phyloP scores from a whole-genome alignment of 2,329 filamentous ascomycete genomes.

The Epichloe sp. region DNA sequence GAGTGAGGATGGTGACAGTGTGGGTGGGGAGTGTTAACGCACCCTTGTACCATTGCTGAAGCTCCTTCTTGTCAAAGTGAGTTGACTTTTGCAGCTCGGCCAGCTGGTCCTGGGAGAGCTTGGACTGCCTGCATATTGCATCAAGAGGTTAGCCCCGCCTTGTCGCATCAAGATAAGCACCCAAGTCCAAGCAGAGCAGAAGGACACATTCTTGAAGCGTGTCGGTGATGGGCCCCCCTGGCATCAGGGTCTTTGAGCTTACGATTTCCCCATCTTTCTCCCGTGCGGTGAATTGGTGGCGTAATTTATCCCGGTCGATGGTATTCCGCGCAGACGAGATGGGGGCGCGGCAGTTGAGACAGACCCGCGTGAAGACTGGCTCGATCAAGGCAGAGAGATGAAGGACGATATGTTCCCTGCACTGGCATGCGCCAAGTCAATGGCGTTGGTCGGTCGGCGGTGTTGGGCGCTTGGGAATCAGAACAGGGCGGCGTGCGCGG shows the following conservation, averaged over 20 bases:
- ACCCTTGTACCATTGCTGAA: conserved; percentile 99
- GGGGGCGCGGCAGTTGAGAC: too few species aligned
- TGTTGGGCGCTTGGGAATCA: background rate
- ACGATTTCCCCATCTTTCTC: conserved; percentile 8
- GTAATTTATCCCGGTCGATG: background rate
- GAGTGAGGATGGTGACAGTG: background rate
- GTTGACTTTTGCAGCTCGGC: conserved; percentile 91
- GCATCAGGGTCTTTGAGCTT: background rate
- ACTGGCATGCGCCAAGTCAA: too few species aligned
- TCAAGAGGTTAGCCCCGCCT: conserved; percentile 11
- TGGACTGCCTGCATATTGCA: conserved; percentile 63
- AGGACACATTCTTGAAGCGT: too few species aligned
- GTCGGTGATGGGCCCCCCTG: background rate
- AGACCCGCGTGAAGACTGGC: too few species aligned
- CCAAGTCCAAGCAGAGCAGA: background rate
- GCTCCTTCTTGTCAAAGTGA: conserved; percentile 98
- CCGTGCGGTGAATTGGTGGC: background rate
- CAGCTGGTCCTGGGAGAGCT: conserved; percentile 93
- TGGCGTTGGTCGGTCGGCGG: too few species aligned
- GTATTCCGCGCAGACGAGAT: background rate
- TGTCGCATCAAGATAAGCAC: background rate
- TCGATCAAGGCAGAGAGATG: background rate
- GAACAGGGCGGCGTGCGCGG: background rate
- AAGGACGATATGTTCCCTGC: too few species aligned
- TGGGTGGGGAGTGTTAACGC: background rate